phyloP scores from a whole-genome alignment of 2,329 filamentous ascomycete species.

The Ascochyta lentis region DNA sequence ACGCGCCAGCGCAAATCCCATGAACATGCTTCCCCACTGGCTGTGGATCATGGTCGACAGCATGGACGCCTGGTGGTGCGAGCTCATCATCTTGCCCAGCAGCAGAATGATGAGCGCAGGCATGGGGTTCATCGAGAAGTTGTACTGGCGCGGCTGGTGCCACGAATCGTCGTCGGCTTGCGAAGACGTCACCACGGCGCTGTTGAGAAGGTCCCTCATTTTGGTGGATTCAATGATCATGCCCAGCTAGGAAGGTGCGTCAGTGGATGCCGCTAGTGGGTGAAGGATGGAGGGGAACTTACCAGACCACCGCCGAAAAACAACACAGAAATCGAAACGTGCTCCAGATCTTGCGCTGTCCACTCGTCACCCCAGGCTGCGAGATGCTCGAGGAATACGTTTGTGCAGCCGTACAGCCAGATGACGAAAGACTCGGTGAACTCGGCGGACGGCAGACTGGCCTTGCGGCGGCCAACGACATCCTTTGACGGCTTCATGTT shows the following conservation, averaged over 20 bases:
- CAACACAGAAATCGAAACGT: constrained; percentile 88
- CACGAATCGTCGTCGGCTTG: constrained; percentile 53
- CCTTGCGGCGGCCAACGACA: constrained; percentile 67
- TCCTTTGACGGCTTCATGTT: constrained; percentile 74
- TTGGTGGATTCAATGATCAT: constrained; percentile 79
- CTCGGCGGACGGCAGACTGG: constrained; percentile 74
- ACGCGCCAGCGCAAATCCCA: constrained; percentile 80
- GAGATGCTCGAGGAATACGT: constrained; percentile 92
- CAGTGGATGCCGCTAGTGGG: constrained; percentile 27
- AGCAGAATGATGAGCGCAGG: constrained; percentile 86
- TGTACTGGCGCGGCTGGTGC: constrained; percentile 70
- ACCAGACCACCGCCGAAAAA: constrained; percentile 93
- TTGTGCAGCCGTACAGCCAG: constrained; percentile 85
- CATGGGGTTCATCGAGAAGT: constrained; percentile 83
- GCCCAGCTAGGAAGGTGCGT: constrained; percentile 59
- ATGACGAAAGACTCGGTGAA: constrained; percentile 91
- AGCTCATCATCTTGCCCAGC: constrained; percentile 93
- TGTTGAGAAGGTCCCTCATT: constrained; percentile 71
- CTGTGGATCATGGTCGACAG: constrained; percentile 90
- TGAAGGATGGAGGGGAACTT: constrained; percentile 48
- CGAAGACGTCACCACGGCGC: constrained; percentile 52
- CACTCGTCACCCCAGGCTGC: constrained; percentile 74
- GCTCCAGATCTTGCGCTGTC: constrained; percentile 83
- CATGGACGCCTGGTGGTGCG: constrained; percentile 84
- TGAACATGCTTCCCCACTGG: constrained; percentile 88